Evolutionary conservation across 257 asterid genomes (phyloP).

Genomic region (Solanum phureja): DNA sequence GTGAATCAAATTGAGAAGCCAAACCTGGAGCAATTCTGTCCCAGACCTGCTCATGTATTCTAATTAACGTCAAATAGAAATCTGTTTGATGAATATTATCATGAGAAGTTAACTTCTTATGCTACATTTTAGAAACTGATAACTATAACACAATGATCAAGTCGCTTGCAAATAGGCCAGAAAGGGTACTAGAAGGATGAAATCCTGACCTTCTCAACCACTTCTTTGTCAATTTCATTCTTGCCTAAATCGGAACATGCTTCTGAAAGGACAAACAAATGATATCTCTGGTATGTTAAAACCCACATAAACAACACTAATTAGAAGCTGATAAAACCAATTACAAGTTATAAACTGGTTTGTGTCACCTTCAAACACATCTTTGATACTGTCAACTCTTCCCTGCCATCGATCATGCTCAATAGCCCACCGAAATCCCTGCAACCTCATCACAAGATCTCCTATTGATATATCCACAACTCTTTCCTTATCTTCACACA

Average conservation of each 20-base stretch:
- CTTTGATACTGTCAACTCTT: slow-evolving; percentile 80
- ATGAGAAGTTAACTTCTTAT: background rate
- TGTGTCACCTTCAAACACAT: slow-evolving; percentile 66
- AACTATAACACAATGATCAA: background rate
- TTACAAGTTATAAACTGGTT: background rate
- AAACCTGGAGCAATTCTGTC: slow-evolving; percentile 86
- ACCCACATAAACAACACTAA: background rate
- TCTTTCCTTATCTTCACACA: background rate
- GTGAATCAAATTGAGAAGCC: slow-evolving; percentile 66
- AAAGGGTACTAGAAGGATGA: background rate
- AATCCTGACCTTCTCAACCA: slow-evolving; percentile 66
- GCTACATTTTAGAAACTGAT: background rate
- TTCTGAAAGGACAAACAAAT: slow-evolving; percentile 39
- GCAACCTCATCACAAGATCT: background rate
- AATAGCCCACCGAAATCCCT: slow-evolving; percentile 96
- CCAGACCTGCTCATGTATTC: slow-evolving; percentile 58
- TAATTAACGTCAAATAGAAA: background rate
- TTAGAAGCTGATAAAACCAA: background rate
- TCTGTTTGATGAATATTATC: background rate
- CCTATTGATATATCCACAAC: background rate
- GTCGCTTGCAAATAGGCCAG: background rate
- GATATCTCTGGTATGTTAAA: background rate
- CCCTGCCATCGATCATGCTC: slow-evolving; percentile 81
- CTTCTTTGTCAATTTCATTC: slow-evolving; percentile 55
- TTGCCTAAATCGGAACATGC: slow-evolving; percentile 67